These are phyloP conservation scores for Blastobotrys elegans DNA, from an alignment of 1,139 yeast species.

Conservation along the genomic window DNA sequence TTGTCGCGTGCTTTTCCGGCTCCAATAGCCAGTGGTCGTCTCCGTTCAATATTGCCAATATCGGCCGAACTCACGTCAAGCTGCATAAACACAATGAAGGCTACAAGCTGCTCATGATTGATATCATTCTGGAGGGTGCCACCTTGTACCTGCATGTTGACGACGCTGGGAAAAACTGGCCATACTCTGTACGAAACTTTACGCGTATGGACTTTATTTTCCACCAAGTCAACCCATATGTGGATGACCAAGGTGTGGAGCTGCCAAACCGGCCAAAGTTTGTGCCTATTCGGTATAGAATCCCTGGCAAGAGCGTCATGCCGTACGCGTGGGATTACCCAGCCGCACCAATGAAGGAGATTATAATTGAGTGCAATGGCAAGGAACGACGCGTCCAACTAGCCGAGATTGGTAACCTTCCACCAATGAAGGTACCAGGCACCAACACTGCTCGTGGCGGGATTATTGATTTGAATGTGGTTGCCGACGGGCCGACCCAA, in stretches of 20 bases:
- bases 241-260: constrained; percentile 66
- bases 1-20: constrained; percentile 56
- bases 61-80: constrained; percentile 76
- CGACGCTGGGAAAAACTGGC: constrained; percentile 81
- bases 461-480: constrained; percentile 80
- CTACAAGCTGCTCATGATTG: constrained; percentile 66
- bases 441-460: constrained; percentile 37
- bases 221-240: constrained; percentile 79
- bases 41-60: constrained; percentile 76
- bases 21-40: constrained; percentile 73
- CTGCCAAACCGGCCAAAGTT: constrained; percentile 30
- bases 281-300: constrained; percentile 56
- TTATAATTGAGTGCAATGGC: constrained; percentile 63
- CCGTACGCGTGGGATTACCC: constrained; percentile 99
- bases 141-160: constrained; percentile 72
- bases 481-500: constrained; percentile 95
- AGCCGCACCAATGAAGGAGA: constrained; percentile 77
- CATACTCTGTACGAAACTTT: constrained; percentile 83
- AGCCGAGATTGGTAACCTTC: constrained; percentile 87
- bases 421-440: constrained; percentile 74
- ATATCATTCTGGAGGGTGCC: constrained; percentile 71
- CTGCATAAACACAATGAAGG: constrained; percentile 58
- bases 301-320: constrained; percentile 92
- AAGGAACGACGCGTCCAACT: constrained; percentile 75
- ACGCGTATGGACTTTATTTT: constrained; percentile 79